Evolutionary conservation across 208 protist genomes (phyloP), one percentile per base, ranked within the genome.

Genomic region (Trypanosoma theileri): DNA sequence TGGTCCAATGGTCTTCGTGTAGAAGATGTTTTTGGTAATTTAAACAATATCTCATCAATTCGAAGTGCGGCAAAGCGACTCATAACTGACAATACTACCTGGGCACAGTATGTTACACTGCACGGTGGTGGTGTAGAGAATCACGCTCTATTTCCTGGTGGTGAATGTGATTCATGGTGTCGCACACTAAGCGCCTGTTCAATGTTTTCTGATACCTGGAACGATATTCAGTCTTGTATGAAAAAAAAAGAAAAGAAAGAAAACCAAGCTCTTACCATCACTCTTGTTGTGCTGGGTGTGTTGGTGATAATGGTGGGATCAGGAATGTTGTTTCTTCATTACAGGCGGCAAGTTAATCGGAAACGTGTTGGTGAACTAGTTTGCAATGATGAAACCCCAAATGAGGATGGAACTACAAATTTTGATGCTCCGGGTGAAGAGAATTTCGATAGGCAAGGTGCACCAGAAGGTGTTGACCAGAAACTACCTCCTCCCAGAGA

Each of bases 181-280:
- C 89, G 86, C 28, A 69, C 67, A 12, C 52, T 82, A 8, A 54
- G 78, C 41, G 70, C 84, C 13, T 92, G 86, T 73, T 66, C 79
- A 26, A 89, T 91, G 80, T 50, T 77, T 12, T 71, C 72, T 66
- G 69, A 61, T 16, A 41, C 55, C 12, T 74, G 80, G 71, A 31
- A 69, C 13, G 45, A 73, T 9, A 81, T 91, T 22, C 62, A 79
- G 46, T 31, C 16, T 4, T 93, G 84, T 59, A 69, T 84, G 14
- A 46, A 21, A 6, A 17, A 48, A 17, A 35, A 35, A 50, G 35
- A 12, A 21, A 56, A 26, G 9, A 40, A 60, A 17, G 53, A 50
- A 17, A 21, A 0, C 0, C 19, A 28, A 52, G n/a, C 12, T 42
- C n/a, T 50, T 62, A 24, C 50, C 41, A 12, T 72, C 35, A 4